phyloP scores from a whole-genome alignment of 352 stramenopile species.

The Albugo laibachii region DNA sequence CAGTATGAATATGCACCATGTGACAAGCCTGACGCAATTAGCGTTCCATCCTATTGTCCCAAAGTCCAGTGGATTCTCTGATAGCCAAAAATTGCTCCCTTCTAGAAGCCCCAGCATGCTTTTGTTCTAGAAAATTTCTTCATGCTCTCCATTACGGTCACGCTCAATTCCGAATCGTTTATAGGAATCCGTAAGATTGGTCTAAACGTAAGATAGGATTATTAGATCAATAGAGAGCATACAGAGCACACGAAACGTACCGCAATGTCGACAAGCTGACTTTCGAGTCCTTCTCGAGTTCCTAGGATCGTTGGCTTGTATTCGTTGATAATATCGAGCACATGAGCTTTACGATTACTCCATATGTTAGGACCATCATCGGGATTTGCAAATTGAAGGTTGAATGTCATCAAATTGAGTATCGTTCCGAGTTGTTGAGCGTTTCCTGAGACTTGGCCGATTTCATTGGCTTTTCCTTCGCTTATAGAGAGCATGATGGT shows the following conservation, averaged over 20 bases:
- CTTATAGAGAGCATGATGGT: no score
- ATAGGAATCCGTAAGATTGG: conserved; percentile 32
- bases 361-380: conserved; percentile 47
- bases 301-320: conserved; percentile 52
- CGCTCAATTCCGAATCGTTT: conserved; percentile 50
- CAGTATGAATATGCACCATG: conserved; percentile 49
- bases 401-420: conserved; percentile 70
- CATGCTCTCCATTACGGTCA: conserved; percentile 50
- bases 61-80: conserved; percentile 27
- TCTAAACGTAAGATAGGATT: conserved; percentile 4
- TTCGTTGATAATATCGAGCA: conserved; percentile 48
- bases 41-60: conserved; percentile 43
- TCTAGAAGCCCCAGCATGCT: conserved; percentile 29
- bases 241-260: conserved; percentile 9
- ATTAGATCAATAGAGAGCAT: no score
- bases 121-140: conserved; percentile 66
- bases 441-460: no score
- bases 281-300: conserved; percentile 51
- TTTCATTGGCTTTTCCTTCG: no score
- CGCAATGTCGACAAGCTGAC: conserved; percentile 37
- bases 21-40: conserved; percentile 43
- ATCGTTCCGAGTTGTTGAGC: conserved; percentile 6
- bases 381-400: conserved; percentile 43
- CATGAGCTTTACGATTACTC: conserved; percentile 44
- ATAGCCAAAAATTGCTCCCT: conserved; percentile 57